Conservation (phyloP, 495 filamentous ascomycete genomes). For the Tuber calosporum region DNA sequence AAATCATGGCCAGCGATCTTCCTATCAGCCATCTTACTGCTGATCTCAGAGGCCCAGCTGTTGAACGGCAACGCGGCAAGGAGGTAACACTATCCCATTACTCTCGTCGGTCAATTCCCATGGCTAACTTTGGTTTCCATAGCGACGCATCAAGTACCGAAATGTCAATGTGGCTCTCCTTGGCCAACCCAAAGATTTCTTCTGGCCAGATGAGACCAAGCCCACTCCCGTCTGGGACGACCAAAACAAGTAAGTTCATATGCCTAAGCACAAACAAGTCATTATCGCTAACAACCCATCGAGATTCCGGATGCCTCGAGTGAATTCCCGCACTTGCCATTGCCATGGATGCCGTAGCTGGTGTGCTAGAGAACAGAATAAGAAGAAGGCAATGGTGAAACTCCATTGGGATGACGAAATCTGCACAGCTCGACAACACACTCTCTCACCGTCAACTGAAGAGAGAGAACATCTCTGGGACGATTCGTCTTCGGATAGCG, state of each 20-base stretch:
- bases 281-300: conserved; percentile 22
- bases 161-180: conserved; percentile 36
- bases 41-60: conserved; percentile 32
- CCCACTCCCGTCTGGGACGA: conserved; percentile 27
- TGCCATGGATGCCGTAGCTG: conserved; percentile 17
- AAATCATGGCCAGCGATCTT: conserved; percentile 28
- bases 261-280: background rate
- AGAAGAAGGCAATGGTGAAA: conserved; percentile 26
- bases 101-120: background rate
- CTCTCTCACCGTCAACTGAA: conserved; percentile 24
- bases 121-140: conserved; percentile 12
- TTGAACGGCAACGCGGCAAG: conserved; percentile 37
- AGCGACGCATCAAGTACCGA: conserved; percentile 41
- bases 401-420: conserved; percentile 27
- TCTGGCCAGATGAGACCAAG: conserved; percentile 11
- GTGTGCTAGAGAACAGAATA: conserved; percentile 17
- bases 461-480: conserved; percentile 30
- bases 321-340: conserved; percentile 20
- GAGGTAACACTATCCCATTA: conserved; percentile 26
- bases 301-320: conserved; percentile 34
- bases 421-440: conserved; percentile 21
- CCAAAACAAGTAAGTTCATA: conserved; percentile 32
- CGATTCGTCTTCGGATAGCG: conserved; percentile 29
- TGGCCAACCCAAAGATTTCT: conserved; percentile 16
- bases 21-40: conserved; percentile 23